Conservation (phyloP, 2,329 filamentous ascomycete species). For the Aspergillus hortae region DNA sequence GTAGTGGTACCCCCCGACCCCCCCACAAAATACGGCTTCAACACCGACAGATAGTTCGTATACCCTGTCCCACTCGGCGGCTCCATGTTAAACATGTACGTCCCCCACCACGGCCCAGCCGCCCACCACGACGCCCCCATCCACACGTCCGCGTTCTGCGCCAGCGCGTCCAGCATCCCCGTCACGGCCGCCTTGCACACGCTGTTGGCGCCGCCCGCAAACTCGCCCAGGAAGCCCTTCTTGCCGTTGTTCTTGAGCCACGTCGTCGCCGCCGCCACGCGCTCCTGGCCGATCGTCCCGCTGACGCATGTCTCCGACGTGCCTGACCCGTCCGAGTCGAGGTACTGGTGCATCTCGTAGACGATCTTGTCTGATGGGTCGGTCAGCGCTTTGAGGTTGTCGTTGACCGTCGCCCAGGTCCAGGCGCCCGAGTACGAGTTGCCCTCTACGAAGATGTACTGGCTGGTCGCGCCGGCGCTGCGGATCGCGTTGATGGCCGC, state of each 20-base stretch:
- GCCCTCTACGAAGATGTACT: slow-evolving; percentile 59
- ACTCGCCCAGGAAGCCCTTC: slow-evolving; percentile 53
- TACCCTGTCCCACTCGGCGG: slow-evolving; percentile 45
- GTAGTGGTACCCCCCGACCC: slow-evolving; percentile 4
- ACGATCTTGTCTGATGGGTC: slow-evolving; percentile 53
- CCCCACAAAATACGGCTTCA: slow-evolving; percentile 25
- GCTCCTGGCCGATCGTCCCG: slow-evolving; percentile 50
- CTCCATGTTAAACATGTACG: slow-evolving; percentile 51
- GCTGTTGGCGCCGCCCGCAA: slow-evolving; percentile 50
- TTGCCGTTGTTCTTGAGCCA: slow-evolving; percentile 55
- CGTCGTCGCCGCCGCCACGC: slow-evolving; percentile 49
- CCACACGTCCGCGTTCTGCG: slow-evolving; percentile 52
- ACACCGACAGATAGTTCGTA: slow-evolving; percentile 24
- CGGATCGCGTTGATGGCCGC: slow-evolving; percentile 62
- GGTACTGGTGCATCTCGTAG: slow-evolving; percentile 62
- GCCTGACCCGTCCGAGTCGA: slow-evolving; percentile 54
- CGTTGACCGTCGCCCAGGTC: slow-evolving; percentile 46
- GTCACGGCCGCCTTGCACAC: slow-evolving; percentile 45
- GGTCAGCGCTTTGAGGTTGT: slow-evolving; percentile 46
- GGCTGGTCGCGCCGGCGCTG: slow-evolving; percentile 52
- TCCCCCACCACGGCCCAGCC: slow-evolving; percentile 51
- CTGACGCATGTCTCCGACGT: slow-evolving; percentile 50
- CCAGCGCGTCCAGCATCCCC: slow-evolving; percentile 48
- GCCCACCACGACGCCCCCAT: slow-evolving; percentile 53
- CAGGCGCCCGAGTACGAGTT: slow-evolving; percentile 47